These are phyloP conservation scores for Pseudogymnoascus sp. DNA, from an alignment of 2,329 filamentous ascomycete genomes.

Conservation along the genomic window DNA sequence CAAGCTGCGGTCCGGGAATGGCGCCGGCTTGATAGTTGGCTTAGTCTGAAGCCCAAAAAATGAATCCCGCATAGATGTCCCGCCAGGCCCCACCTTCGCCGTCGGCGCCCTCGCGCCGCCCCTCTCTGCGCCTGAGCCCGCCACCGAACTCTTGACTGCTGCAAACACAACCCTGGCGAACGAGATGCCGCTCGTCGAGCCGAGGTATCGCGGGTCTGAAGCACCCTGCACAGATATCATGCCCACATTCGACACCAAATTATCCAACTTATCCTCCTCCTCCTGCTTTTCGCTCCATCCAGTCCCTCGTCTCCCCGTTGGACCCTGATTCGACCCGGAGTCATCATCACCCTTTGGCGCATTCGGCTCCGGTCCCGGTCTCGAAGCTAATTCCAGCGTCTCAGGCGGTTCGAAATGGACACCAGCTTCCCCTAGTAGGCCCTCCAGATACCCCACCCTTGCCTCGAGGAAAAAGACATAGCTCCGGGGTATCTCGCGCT, in stretches of 20 bases:
- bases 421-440: conserved; percentile 58
- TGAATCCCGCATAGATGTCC: conserved; percentile 84
- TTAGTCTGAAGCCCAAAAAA: conserved; percentile 95
- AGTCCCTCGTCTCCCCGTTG: conserved; percentile 17
- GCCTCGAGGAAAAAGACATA: conserved; percentile 95
- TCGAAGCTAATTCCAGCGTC: conserved; percentile 56
- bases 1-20: conserved; percentile 71
- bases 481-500: conserved; percentile 81
- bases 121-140: conserved; percentile 59
- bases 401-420: conserved; percentile 65
- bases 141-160: conserved; percentile 68
- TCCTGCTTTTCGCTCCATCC: conserved; percentile 38
- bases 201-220: conserved; percentile 72
- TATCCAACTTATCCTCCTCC: conserved; percentile 54
- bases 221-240: conserved; percentile 72
- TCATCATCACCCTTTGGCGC: conserved; percentile 6
- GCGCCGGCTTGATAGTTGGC: conserved; percentile 75
- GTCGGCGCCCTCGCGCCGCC: conserved; percentile 39
- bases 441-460: conserved; percentile 74
- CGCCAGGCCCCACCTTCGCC: conserved; percentile 33
- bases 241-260: conserved; percentile 59
- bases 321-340: conserved; percentile 10
- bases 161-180: conserved; percentile 93
- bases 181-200: conserved; percentile 82
- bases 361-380: conserved; percentile 24